phyloP scores from a whole-genome alignment of 2,329 filamentous ascomycete species.

The Colletotrichum truncatum region DNA sequence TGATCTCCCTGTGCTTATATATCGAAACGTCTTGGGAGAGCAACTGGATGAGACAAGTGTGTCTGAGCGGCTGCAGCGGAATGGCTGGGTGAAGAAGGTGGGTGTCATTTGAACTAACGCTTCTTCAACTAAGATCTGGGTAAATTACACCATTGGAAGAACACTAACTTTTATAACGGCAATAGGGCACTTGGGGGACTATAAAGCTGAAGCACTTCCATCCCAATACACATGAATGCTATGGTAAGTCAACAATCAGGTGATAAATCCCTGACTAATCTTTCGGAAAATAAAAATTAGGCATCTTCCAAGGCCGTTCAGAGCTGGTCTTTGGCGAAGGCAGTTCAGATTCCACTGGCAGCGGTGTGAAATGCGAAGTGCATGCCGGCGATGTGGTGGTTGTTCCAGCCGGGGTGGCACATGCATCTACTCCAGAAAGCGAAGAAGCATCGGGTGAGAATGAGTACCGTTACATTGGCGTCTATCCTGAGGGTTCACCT shows the following conservation, averaged over 20 bases:
- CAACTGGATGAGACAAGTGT: constrained; percentile 27
- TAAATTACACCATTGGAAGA: no score
- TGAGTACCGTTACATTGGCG: constrained; percentile 35
- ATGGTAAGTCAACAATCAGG: constrained; percentile 19
- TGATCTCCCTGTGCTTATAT: constrained; percentile 33
- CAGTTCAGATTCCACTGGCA: constrained; percentile 12
- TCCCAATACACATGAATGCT: constrained; percentile 36
- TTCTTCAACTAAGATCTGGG: no score
- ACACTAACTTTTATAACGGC: no score
- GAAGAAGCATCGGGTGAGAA: neutral
- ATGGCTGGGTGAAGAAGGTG: constrained; percentile 35
- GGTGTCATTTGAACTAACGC: no score
- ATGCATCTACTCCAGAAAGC: constrained; percentile 20
- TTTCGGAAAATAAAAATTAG: neutral
- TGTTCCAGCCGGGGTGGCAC: constrained; percentile 34
- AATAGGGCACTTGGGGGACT: constrained; percentile 35
- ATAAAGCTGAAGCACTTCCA: constrained; percentile 36
- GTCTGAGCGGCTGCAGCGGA: constrained; percentile 28
- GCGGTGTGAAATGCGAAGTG: constrained; percentile 30
- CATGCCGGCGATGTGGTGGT: constrained; percentile 34
- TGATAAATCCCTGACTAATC: neutral
- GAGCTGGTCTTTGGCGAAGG: constrained; percentile 33
- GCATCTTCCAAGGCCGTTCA: constrained; percentile 34
- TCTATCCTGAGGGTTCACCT: constrained; percentile 31
- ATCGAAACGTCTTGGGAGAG: constrained; percentile 30